A percentile compares a stretch with the other conserved stretches of the same genome.
phyloP scores from a whole-genome alignment of 2,329 filamentous ascomycete species.

The Gaeumannomyces tritici region DNA sequence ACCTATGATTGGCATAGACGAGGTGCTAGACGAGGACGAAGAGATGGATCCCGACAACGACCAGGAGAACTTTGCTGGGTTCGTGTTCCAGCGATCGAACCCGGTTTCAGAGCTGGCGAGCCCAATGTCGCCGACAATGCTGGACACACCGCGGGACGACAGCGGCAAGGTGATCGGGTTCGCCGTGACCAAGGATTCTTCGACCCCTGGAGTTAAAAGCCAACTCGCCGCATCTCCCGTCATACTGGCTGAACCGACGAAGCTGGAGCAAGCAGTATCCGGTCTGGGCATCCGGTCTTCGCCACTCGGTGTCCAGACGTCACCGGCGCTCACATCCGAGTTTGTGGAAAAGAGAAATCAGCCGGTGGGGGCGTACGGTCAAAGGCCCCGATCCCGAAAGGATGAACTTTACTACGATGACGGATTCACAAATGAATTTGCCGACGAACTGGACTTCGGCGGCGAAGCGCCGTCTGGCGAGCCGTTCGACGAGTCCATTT shows the following conservation, averaged over 20 bases:
- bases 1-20: constrained; percentile 9
- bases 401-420: constrained; percentile 66
- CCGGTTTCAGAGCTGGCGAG: constrained; percentile 39
- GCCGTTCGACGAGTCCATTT: constrained; percentile 64
- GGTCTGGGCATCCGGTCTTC: constrained; percentile 1
- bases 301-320: neutral
- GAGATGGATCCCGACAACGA: constrained; percentile 40
- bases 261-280: neutral
- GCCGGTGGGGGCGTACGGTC: neutral
- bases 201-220: constrained; percentile 20
- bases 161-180: constrained; percentile 47
- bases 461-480: constrained; percentile 18
- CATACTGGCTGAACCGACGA: neutral
- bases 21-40: constrained; percentile 14
- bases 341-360: neutral
- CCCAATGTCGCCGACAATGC: constrained; percentile 35
- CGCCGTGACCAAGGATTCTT: constrained; percentile 37
- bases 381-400: constrained; percentile 19
- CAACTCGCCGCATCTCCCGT: constrained; percentile 10
- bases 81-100: constrained; percentile 46
- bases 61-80: constrained; percentile 52
- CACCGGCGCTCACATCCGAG: no score
- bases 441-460: constrained; percentile 31
- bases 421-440: constrained; percentile 44
- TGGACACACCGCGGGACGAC: constrained; percentile 44